Evolutionary conservation across 805 yeast species (phyloP).

Genomic region (Zygosaccharomyces rouxii): DNA sequence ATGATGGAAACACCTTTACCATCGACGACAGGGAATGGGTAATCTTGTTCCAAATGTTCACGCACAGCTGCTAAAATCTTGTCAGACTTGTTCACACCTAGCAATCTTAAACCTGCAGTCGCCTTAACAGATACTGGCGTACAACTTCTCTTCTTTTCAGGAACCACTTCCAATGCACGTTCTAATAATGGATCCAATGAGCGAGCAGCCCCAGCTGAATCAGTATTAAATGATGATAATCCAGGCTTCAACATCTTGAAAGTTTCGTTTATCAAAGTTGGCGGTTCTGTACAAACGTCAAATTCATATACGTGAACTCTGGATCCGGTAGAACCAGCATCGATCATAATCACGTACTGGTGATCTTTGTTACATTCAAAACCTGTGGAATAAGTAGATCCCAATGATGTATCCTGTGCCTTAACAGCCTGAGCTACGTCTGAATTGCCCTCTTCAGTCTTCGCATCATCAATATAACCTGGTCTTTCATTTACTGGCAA

Average conservation of each 20-base stretch:
- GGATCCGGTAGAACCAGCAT: conserved; percentile 97
- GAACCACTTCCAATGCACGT: conserved; percentile 71
- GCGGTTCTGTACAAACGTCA: conserved; percentile 81
- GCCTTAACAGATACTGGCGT: conserved; percentile 97
- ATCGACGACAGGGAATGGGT: conserved; percentile 87
- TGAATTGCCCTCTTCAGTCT: conserved; percentile 21
- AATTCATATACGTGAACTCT: conserved; percentile 92
- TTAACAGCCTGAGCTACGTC: conserved; percentile 28
- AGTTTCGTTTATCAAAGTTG: conserved; percentile 69
- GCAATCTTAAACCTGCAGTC: conserved; percentile 88
- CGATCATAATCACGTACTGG: conserved; percentile 87
- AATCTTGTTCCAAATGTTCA: conserved; percentile 66
- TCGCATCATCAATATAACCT: conserved; percentile 24
- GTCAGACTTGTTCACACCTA: conserved; percentile 70
- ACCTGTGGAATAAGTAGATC: conserved; percentile 7
- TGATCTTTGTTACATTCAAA: conserved; percentile 40
- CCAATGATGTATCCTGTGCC: conserved; percentile 7
- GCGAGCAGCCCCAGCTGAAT: conserved; percentile 80
- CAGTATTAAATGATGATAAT: conserved; percentile 75
- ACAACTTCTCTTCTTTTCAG: conserved; percentile 65
- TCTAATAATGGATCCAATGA: conserved; percentile 80
- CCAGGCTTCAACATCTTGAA: conserved; percentile 93
- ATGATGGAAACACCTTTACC: conserved; percentile 86
- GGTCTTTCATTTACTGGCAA: conserved; percentile 23
- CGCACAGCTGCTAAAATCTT: conserved; percentile 75